Conservation (phyloP, 106 monocot species). For the Triglochin maritima region DNA sequence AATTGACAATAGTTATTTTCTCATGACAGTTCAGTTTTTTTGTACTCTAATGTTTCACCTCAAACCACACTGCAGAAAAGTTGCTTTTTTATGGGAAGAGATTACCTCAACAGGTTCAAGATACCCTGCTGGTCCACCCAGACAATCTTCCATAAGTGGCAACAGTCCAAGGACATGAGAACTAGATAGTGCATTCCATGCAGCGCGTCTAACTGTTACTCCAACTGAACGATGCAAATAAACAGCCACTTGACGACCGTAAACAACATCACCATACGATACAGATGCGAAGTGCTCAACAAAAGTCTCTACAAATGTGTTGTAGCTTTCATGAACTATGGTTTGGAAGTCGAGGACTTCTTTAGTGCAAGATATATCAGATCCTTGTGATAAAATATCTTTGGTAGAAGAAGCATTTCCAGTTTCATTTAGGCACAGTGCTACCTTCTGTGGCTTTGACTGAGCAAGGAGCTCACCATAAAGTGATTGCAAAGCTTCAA, state of each 20-base stretch:
- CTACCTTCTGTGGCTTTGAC: conserved; percentile 7
- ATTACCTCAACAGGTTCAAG: conserved; percentile 74
- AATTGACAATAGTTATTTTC: too few relatives aligned
- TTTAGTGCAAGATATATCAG: not conserved
- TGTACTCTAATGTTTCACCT: too few relatives aligned
- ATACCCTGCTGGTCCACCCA: conserved; percentile 57
- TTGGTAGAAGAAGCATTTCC: not conserved
- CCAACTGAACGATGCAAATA: conserved; percentile 70
- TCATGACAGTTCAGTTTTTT: too few relatives aligned
- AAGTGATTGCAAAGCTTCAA: conserved; percentile 61
- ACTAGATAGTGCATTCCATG: conserved; percentile 78
- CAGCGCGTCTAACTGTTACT: conserved; percentile 39
- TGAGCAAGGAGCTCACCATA: conserved; percentile 50
- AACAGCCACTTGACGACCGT: conserved; percentile 71
- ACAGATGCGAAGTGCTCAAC: conserved; percentile 87
- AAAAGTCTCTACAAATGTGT: conserved; percentile 70
- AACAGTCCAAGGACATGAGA: conserved; percentile 59
- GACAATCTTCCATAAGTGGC: conserved; percentile 53
- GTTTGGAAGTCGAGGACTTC: conserved; percentile 50
- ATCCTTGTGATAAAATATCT: not conserved
- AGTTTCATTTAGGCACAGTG: not conserved
- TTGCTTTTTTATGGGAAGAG: not conserved
- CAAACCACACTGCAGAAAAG: too few relatives aligned
- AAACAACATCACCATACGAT: conserved; percentile 81
- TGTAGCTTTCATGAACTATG: conserved; percentile 60